Conservation (phyloP, 805 yeast species). For the Sungouiozyma intestinalis region DNA sequence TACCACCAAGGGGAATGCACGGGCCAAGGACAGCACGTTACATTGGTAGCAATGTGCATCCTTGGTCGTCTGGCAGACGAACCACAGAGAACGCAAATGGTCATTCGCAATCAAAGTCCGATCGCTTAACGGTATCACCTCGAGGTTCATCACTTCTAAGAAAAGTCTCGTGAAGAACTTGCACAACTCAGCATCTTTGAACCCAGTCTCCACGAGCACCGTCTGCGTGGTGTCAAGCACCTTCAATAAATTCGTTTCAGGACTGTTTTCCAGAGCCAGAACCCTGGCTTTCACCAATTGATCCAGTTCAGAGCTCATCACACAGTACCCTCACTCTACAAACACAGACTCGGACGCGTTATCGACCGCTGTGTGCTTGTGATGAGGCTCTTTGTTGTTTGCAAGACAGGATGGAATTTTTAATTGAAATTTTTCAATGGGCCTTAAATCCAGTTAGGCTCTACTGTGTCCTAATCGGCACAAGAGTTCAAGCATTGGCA, state of each 20-base stretch:
- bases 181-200: conserved; percentile 10
- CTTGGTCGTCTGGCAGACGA: conserved; percentile 10
- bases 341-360: no score
- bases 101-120: conserved; percentile 25
- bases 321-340: no score
- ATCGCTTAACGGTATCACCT: conserved; percentile 15
- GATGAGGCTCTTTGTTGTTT: no score
- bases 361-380: no score
- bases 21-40: conserved; percentile 32
- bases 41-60: conserved; percentile 30
- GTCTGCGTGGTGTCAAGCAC: conserved; percentile 26
- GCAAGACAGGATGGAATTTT: not conserved
- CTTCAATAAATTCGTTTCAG: conserved; percentile 23
- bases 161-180: conserved; percentile 18
- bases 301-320: conserved; percentile 8
- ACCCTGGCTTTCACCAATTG: conserved; percentile 23
- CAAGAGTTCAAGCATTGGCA: no score
- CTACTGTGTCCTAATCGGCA: no score
- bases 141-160: conserved; percentile 19
- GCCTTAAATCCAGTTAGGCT: no score
- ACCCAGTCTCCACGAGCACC: conserved; percentile 6
- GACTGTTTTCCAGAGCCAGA: conserved; percentile 25
- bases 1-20: conserved; percentile 38
- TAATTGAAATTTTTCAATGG: not conserved
- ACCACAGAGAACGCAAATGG: conserved; percentile 19